These are phyloP conservation scores for Suillus plorans DNA, from an alignment of 768 basidiomycete species.

Conservation along the genomic window DNA sequence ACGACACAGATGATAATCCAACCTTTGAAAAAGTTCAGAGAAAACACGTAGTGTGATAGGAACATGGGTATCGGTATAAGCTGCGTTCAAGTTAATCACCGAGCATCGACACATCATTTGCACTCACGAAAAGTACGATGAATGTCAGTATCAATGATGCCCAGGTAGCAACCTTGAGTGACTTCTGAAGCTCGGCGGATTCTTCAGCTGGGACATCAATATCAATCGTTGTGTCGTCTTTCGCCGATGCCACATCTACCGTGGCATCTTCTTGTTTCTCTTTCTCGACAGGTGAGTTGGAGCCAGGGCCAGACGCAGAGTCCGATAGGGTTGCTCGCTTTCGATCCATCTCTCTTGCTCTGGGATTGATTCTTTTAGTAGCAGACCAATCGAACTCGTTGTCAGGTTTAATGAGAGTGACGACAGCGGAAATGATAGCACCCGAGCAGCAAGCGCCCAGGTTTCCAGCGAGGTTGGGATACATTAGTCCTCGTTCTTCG, in stretches of 20 bases:
- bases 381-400: conserved; percentile 19
- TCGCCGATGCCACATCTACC: conserved; percentile 2
- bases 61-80: conserved; percentile 20
- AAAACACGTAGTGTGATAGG: conserved; percentile 18
- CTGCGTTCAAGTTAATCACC: conserved; percentile 3
- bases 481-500: conserved; percentile 12
- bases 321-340: not conserved
- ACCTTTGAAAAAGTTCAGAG: conserved; percentile 16
- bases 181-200: conserved; percentile 11
- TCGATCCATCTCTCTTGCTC: conserved; percentile 13
- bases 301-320: conserved; percentile 1
- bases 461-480: conserved; percentile 18
- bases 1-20: conserved; percentile 17
- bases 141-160: conserved; percentile 14
- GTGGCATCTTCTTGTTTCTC: conserved; percentile 12
- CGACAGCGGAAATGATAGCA: conserved; percentile 13
- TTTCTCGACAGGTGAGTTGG: conserved; percentile 14
- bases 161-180: conserved; percentile 17
- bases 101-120: not conserved
- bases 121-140: conserved; percentile 15
- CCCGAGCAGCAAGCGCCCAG: conserved; percentile 18
- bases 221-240: conserved; percentile 6
- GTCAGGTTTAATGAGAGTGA: conserved; percentile 20
- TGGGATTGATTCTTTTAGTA: conserved; percentile 17
- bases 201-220: conserved; percentile 6